Conservation (phyloP, 2,329 filamentous ascomycete species). For the Fusarium sublunatum region DNA sequence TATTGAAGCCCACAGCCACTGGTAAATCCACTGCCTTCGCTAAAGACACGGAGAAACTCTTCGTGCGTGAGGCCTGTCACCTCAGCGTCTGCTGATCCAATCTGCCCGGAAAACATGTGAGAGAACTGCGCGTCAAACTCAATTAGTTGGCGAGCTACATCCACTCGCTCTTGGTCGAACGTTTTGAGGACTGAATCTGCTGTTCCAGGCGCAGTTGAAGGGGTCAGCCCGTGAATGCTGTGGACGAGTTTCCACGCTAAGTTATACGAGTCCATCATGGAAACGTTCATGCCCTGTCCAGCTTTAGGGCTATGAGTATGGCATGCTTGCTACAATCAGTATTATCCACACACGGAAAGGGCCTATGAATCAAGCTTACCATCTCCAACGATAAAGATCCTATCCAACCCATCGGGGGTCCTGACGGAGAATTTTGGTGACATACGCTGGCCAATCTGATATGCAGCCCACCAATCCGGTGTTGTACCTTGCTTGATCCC, state of each 20-base stretch:
- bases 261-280: slow-evolving; percentile 27
- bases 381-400: slow-evolving; percentile 21
- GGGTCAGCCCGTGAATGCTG: slow-evolving; percentile 8
- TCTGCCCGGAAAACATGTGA: slow-evolving; percentile 22
- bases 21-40: slow-evolving; percentile 12
- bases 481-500: slow-evolving; percentile 19
- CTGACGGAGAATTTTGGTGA: slow-evolving; percentile 6
- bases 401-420: slow-evolving; percentile 10
- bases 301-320: slow-evolving; percentile 26
- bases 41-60: slow-evolving; percentile 19
- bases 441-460: slow-evolving; percentile 25
- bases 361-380: background rate
- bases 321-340: background rate
- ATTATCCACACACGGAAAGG: rapidly evolving
- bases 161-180: slow-evolving; percentile 3
- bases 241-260: slow-evolving; percentile 20
- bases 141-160: slow-evolving; percentile 14
- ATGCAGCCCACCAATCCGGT: slow-evolving; percentile 30
- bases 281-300: slow-evolving; percentile 24
- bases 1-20: slow-evolving; percentile 23
- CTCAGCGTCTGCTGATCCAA: slow-evolving; percentile 10
- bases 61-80: slow-evolving; percentile 9
- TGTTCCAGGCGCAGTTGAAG: background rate
- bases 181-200: slow-evolving; percentile 5
- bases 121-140: slow-evolving; percentile 23